Conservation (phyloP, 345 rosid genomes). For the Syzygium aqueum region DNA sequence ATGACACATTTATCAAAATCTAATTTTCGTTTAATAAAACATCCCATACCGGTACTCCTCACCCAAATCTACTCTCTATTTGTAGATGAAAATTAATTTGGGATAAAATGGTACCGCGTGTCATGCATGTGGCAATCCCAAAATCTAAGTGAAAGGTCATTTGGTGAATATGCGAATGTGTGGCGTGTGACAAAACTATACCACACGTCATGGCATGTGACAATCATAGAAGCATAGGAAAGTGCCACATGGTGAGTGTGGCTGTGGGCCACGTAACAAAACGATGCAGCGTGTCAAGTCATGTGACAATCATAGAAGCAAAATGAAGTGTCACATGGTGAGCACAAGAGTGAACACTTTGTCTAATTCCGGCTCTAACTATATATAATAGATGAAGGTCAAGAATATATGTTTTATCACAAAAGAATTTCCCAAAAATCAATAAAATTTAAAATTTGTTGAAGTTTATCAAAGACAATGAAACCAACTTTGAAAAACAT, state of each 20-base stretch:
- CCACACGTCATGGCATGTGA: background rate
- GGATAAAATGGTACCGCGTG: fast-evolving
- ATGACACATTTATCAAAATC: background rate
- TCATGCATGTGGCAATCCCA: background rate
- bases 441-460: too few relatives aligned
- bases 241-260: fast-evolving
- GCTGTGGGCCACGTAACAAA: fast-evolving
- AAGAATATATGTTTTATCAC: background rate
- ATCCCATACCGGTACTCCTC: background rate
- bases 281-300: background rate
- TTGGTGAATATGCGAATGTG: fast-evolving
- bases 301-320: too few relatives aligned
- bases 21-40: background rate
- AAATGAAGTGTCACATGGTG: background rate
- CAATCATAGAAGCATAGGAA: background rate
- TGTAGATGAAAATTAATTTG: background rate
- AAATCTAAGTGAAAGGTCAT: background rate
- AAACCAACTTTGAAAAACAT: too few relatives aligned
- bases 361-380: too few relatives aligned
- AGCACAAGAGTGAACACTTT: too few relatives aligned
- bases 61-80: background rate
- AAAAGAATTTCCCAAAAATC: too few relatives aligned
- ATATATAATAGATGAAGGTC: background rate
- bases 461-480: too few relatives aligned
- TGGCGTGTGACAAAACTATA: background rate